Percentiles rank a stretch among this genome's conserved stretches.
phyloP scores from a whole-genome alignment of 257 asterid genomes.

The Lycium ferocissimum region DNA sequence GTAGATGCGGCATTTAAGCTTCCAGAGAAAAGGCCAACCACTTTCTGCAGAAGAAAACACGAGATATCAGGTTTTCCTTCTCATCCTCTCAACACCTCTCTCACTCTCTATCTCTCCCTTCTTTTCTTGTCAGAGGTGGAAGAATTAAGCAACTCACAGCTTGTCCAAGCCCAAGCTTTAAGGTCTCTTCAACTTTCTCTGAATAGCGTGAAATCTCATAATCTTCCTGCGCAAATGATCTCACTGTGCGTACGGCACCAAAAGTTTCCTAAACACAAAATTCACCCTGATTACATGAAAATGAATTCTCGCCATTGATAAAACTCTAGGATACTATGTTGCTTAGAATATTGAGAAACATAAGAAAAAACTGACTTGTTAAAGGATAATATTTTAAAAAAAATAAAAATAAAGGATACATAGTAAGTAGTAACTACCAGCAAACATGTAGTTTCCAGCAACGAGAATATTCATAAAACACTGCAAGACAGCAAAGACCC shows the following conservation, averaged over 20 bases:
- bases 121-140: slow-evolving; percentile 27
- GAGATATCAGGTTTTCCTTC: slow-evolving; percentile 31
- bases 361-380: background rate
- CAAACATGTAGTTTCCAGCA: slow-evolving; percentile 9
- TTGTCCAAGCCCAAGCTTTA: slow-evolving; percentile 81
- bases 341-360: slow-evolving; percentile 11
- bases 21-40: slow-evolving; percentile 76
- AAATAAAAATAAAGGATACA: background rate
- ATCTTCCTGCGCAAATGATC: slow-evolving; percentile 88
- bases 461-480: background rate
- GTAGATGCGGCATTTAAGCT: slow-evolving; percentile 84
- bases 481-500: background rate
- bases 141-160: slow-evolving; percentile 63
- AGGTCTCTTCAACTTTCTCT: slow-evolving; percentile 84
- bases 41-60: slow-evolving; percentile 55
- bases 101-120: background rate
- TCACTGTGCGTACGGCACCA: slow-evolving; percentile 87
- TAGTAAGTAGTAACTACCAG: background rate
- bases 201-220: slow-evolving; percentile 74
- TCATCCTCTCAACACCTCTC: background rate
- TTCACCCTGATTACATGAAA: slow-evolving; percentile 3
- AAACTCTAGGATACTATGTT: background rate
- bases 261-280: slow-evolving; percentile 66
- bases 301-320: slow-evolving; percentile 15
- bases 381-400: background rate